Conservation (phyloP, 495 filamentous ascomycete genomes). For the Xylona heveae region DNA sequence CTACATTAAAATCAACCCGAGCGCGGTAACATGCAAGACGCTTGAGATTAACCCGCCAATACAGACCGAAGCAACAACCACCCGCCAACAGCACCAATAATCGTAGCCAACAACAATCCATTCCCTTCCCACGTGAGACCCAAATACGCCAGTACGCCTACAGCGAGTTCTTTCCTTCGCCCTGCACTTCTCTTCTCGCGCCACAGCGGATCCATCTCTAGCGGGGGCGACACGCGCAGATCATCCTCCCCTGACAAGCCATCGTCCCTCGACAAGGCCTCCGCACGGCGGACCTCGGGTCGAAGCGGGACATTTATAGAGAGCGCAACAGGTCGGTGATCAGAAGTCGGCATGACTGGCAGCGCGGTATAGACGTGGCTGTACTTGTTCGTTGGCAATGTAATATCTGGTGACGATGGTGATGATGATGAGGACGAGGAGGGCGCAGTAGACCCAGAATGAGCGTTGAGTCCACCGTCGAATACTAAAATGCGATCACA, state of each 20-base stretch:
- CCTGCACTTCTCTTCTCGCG: slow-evolving; percentile 23
- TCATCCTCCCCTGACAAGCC: no score
- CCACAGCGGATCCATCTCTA: slow-evolving; percentile 32
- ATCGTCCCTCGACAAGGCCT: slow-evolving; percentile 7
- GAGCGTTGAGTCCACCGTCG: no score
- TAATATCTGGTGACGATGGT: no score
- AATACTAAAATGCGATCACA: slow-evolving; percentile 78
- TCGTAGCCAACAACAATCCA: slow-evolving; percentile 22
- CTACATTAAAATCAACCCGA: no score
- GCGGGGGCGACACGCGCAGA: slow-evolving; percentile 22
- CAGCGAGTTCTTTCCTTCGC: slow-evolving; percentile 31
- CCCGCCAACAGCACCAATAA: slow-evolving; percentile 21
- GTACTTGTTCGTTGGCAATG: slow-evolving; percentile 24
- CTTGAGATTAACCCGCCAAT: no score
- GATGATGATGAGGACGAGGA: no score
- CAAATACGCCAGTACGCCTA: slow-evolving; percentile 33
- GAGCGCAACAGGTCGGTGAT: slow-evolving; percentile 68
- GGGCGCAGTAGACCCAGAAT: slow-evolving; percentile 5
- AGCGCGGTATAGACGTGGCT: slow-evolving; percentile 68
- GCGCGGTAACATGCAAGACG: no score
- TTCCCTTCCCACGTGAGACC: slow-evolving; percentile 39
- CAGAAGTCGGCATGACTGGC: slow-evolving; percentile 52
- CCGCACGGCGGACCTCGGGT: slow-evolving; percentile 9
- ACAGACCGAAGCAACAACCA: slow-evolving; percentile 19
- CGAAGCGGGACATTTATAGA: slow-evolving; percentile 33